phyloP scores from a whole-genome alignment of 2,329 filamentous ascomycete genomes.

The Nigrograna mackinnonii region DNA sequence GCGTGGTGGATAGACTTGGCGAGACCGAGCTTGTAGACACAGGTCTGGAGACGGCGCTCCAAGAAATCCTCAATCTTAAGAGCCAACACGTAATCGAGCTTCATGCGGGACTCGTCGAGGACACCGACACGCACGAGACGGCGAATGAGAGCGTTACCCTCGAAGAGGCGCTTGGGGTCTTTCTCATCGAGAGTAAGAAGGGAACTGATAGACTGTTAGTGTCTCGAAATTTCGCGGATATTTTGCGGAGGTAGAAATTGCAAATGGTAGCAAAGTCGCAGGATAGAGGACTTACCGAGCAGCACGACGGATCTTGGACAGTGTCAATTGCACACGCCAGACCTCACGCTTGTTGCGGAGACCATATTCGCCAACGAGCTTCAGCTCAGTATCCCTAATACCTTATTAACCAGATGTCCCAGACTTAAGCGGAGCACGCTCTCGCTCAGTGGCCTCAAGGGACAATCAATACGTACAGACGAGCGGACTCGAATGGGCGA shows the following conservation, averaged over 20 bases:
- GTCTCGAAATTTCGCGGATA: slow-evolving; percentile 15
- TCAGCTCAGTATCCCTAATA: slow-evolving; percentile 95
- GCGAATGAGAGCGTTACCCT: slow-evolving; percentile 99
- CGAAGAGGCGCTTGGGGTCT: slow-evolving; percentile 99
- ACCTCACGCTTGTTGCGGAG: slow-evolving; percentile 99
- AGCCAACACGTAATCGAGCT: slow-evolving; percentile 99
- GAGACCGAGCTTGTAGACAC: slow-evolving; percentile 99
- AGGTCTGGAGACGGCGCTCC: slow-evolving; percentile 99
- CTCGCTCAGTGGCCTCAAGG: slow-evolving; percentile 92
- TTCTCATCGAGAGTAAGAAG: slow-evolving; percentile 99
- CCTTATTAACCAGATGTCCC: slow-evolving; percentile 70
- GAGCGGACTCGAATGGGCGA: slow-evolving; percentile 99
- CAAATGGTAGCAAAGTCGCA: too few species aligned
- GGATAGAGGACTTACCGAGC: slow-evolving; percentile 73
- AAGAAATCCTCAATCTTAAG: slow-evolving; percentile 99
- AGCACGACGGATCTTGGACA: slow-evolving; percentile 99
- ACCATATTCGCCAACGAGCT: slow-evolving; percentile 99
- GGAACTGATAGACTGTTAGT: slow-evolving; percentile 67
- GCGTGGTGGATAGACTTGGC: slow-evolving; percentile 99
- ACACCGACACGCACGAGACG: slow-evolving; percentile 99
- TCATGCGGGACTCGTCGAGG: slow-evolving; percentile 99
- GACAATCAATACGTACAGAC: slow-evolving; percentile 80
- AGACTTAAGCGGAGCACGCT: slow-evolving; percentile 99
- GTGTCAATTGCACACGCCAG: slow-evolving; percentile 98
- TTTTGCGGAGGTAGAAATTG: slow-evolving; percentile 12